A percentile compares a stretch with the other conserved stretches of the same genome.
Evolutionary conservation across 1,139 yeast species (phyloP).

Genomic region (Yamadazyma diddensiae): DNA sequence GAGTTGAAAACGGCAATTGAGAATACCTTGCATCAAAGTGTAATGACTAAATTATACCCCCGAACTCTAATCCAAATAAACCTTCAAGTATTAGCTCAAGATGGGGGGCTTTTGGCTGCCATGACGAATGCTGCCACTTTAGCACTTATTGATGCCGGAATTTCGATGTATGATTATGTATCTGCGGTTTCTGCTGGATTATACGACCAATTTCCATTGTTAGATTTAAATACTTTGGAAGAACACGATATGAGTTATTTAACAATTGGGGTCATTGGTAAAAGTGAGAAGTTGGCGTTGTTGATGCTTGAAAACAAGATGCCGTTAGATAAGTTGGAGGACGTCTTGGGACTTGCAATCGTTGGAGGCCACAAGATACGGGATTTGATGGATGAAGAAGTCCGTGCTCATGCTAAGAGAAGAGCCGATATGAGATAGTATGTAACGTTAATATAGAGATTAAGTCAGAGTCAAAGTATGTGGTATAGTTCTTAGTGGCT

Average conservation of each 20-base stretch:
- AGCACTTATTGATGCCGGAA: conserved; percentile 93
- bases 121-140: conserved; percentile 86
- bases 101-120: conserved; percentile 82
- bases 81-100: conserved; percentile 79
- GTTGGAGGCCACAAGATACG: conserved; percentile 86
- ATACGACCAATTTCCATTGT: conserved; percentile 68
- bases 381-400: conserved; percentile 82
- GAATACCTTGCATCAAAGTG: conserved; percentile 77
- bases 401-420: conserved; percentile 63
- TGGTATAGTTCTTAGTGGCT: too few species aligned
- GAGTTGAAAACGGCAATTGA: conserved; percentile 76
- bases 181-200: conserved; percentile 79
- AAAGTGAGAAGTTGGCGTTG: conserved; percentile 72
- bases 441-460: too few species aligned
- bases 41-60: conserved; percentile 74
- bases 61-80: conserved; percentile 74
- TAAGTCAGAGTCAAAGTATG: too few species aligned
- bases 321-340: conserved; percentile 77
- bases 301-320: conserved; percentile 78
- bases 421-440: conserved; percentile 1
- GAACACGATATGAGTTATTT: conserved; percentile 79
- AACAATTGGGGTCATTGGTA: conserved; percentile 83
- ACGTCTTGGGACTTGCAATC: conserved; percentile 77
- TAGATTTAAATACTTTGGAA: conserved; percentile 81
- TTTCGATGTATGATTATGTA: conserved; percentile 89